A percentile compares a stretch with the other conserved stretches of the same genome.
These are phyloP conservation scores for Inosperma sp. DNA, from an alignment of 768 basidiomycete species.

Conservation along the genomic window DNA sequence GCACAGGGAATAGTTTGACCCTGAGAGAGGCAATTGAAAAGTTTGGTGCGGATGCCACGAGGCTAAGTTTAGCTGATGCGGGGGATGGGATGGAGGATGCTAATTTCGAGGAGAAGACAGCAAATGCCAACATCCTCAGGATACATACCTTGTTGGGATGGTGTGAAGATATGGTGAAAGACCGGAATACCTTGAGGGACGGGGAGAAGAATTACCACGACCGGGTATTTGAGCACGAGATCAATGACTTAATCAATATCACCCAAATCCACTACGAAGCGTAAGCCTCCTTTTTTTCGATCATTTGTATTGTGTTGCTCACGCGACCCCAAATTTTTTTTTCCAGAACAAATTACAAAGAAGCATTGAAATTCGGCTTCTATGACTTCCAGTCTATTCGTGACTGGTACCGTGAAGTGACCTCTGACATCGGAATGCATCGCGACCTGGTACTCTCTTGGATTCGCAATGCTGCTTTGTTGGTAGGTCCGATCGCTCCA, in stretches of 20 bases:
- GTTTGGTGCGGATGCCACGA: constrained; percentile 94
- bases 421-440: constrained; percentile 88
- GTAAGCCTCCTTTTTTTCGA: constrained; percentile 48
- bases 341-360: constrained; percentile 87
- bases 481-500: constrained; percentile 84
- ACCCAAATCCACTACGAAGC: constrained; percentile 77
- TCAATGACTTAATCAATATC: constrained; percentile 78
- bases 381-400: constrained; percentile 90
- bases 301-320: not conserved
- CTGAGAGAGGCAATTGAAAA: constrained; percentile 84
- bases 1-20: constrained; percentile 93
- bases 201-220: constrained; percentile 84
- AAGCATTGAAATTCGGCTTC: constrained; percentile 91
- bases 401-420: constrained; percentile 96
- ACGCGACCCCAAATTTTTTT: not conserved
- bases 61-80: constrained; percentile 90
- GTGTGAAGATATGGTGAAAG: constrained; percentile 87
- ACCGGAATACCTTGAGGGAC: constrained; percentile 63
- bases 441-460: constrained; percentile 79
- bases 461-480: constrained; percentile 75
- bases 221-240: constrained; percentile 84
- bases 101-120: constrained; percentile 98
- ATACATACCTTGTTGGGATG: constrained; percentile 86
- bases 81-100: constrained; percentile 98
- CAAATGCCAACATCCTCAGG: constrained; percentile 93